Evolutionary conservation across 805 yeast species (phyloP).

Genomic region (Torulaspora microellipsoides): DNA sequence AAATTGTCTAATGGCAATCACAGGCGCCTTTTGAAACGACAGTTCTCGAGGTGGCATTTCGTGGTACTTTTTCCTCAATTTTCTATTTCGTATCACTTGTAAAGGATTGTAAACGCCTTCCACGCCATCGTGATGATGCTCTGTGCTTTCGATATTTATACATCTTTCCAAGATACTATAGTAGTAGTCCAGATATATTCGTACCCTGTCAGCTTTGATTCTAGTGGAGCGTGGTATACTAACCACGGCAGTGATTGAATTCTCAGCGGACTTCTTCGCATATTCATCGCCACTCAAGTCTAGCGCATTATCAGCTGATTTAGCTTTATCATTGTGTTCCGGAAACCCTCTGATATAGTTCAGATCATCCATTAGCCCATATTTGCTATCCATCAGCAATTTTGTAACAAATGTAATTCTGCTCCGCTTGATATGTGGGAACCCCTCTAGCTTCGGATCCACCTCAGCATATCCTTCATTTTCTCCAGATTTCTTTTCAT

Average conservation of each 20-base stretch:
- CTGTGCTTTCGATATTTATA: slow-evolving; percentile 25
- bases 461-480: slow-evolving; percentile 1
- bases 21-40: slow-evolving; percentile 46
- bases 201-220: slow-evolving; percentile 30
- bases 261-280: neutral
- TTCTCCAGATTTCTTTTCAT: slow-evolving; percentile 1
- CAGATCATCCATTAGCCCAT: slow-evolving; percentile 32
- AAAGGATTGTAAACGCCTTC: slow-evolving; percentile 77
- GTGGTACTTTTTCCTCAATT: slow-evolving; percentile 47
- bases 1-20: slow-evolving; percentile 52
- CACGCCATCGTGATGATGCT: slow-evolving; percentile 42
- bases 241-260: neutral
- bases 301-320: neutral
- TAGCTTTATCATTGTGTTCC: slow-evolving; percentile 1
- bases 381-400: slow-evolving; percentile 26
- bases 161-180: slow-evolving; percentile 45
- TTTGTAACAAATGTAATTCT: slow-evolving; percentile 24
- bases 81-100: slow-evolving; percentile 73
- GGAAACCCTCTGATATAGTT: slow-evolving; percentile 23
- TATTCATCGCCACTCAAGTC: neutral
- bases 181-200: slow-evolving; percentile 42
- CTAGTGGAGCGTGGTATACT: slow-evolving; percentile 21
- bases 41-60: slow-evolving; percentile 38
- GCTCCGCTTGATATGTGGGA: slow-evolving; percentile 8
- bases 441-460: neutral